These are phyloP conservation scores for Gnetum montanum DNA, from an alignment of 75 land plant genomes.

Conservation along the genomic window DNA sequence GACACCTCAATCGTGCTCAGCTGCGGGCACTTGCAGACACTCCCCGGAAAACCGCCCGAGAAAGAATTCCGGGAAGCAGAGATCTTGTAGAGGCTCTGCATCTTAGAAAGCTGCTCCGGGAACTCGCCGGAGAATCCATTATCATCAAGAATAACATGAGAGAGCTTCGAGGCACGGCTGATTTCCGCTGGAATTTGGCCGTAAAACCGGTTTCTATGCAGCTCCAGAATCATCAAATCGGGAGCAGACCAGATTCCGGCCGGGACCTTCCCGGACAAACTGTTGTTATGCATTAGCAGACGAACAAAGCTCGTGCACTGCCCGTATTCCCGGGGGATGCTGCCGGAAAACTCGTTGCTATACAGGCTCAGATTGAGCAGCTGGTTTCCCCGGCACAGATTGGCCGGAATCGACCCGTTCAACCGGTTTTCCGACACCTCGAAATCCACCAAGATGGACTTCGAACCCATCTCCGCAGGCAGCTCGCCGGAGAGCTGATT, in stretches of 20 bases:
- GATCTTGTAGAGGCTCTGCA: conserved; percentile 42
- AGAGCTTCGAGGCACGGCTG: conserved; percentile 19
- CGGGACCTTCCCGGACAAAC: conserved; percentile 54
- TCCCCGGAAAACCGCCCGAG: conserved; percentile 49
- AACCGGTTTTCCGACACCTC: conserved; percentile 45
- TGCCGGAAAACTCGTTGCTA: conserved; percentile 48
- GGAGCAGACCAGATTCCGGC: conserved; percentile 55
- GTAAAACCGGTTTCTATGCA: conserved; percentile 41
- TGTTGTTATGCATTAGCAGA: conserved; percentile 50
- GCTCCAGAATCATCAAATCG: conserved; percentile 39
- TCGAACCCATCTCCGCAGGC: conserved; percentile 26
- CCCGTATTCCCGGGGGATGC: conserved; percentile 33
- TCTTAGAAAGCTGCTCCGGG: conserved; percentile 37
- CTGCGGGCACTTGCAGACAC: conserved; percentile 40
- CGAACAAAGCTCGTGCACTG: conserved; percentile 47
- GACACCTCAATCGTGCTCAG: conserved; percentile 61
- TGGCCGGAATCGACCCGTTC: conserved; percentile 52
- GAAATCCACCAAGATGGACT: conserved; percentile 21
- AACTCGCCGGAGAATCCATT: conserved; percentile 51
- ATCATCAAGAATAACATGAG: conserved; percentile 62
- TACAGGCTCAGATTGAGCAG: conserved; percentile 43
- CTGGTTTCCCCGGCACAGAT: conserved; percentile 35
- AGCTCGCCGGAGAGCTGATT: conserved; percentile 20
- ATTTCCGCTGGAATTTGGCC: conserved; percentile 35
- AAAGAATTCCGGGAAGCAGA: conserved; percentile 50